Percentiles rank a stretch among this genome's conserved stretches.
Conservation (phyloP, 805 yeast species). For the Suhomyces vadensis region DNA sequence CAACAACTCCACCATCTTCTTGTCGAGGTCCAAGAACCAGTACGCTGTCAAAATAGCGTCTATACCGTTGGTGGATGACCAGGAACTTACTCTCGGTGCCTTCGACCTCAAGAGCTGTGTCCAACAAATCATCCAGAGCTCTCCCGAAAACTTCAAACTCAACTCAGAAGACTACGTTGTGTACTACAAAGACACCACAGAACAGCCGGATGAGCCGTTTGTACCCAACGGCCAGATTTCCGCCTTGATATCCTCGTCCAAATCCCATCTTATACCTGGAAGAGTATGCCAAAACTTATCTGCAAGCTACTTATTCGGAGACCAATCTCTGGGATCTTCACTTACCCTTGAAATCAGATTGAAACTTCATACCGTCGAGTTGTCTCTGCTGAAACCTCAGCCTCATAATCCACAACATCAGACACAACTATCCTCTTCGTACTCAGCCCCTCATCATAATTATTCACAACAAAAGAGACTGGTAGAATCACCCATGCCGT, state of each 20-base stretch:
- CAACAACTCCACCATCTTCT: conserved; percentile 43
- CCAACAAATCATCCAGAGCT: conserved; percentile 37
- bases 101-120: conserved; percentile 41
- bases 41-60: conserved; percentile 39
- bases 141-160: conserved; percentile 45
- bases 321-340: conserved; percentile 35
- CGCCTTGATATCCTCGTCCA: conserved; percentile 25
- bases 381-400: conserved; percentile 2
- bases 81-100: conserved; percentile 41
- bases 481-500: conserved; percentile 9
- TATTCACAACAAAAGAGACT: conserved; percentile 6
- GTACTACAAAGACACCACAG: conserved; percentile 47
- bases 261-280: conserved; percentile 42
- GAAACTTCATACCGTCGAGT: conserved; percentile 45
- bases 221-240: conserved; percentile 44
- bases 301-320: conserved; percentile 40
- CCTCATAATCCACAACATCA: conserved; percentile 4
- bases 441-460: not conserved
- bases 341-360: conserved; percentile 60
- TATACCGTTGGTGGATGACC: conserved; percentile 28
- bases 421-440: conserved; percentile 1
- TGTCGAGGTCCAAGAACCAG: conserved; percentile 38
- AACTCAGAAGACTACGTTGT: conserved; percentile 44
- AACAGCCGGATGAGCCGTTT: conserved; percentile 50
- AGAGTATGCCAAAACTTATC: conserved; percentile 61